phyloP scores from a whole-genome alignment of 768 basidiomycete species.

The Tricholoma hemisulphureum region DNA sequence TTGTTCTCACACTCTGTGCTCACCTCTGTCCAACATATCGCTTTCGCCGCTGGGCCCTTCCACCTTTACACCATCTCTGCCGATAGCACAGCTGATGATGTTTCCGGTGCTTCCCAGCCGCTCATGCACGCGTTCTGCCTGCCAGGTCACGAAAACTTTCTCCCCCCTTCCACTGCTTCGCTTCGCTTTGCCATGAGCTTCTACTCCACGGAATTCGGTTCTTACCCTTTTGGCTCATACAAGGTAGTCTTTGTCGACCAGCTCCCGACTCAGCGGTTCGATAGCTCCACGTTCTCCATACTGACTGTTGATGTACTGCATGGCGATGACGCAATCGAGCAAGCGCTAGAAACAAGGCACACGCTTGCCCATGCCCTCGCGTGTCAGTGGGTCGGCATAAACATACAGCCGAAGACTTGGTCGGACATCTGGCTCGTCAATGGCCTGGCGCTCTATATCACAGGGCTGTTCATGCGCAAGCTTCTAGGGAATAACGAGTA shows the following conservation, averaged over 20 bases:
- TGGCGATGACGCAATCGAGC: conserved; percentile 87
- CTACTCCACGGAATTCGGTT: conserved; percentile 88
- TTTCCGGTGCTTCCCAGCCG: conserved; percentile 61
- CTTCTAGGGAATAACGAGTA: conserved; percentile 96
- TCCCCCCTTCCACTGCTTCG: conserved; percentile 68
- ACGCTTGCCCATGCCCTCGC: conserved; percentile 85
- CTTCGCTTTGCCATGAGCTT: conserved; percentile 90
- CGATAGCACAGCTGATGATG: conserved; percentile 60
- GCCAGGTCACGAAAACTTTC: conserved; percentile 77
- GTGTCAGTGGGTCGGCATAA: conserved; percentile 95
- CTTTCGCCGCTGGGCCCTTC: conserved; percentile 95
- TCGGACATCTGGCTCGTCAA: conserved; percentile 97
- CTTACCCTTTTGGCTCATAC: conserved; percentile 94
- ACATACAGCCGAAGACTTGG: conserved; percentile 90
- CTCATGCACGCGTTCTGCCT: conserved; percentile 91
- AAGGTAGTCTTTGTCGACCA: conserved; percentile 95
- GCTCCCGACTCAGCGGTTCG: conserved; percentile 76
- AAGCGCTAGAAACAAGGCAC: conserved; percentile 87
- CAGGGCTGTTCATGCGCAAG: conserved; percentile 81
- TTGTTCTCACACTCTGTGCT: conserved; percentile 82
- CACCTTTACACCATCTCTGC: conserved; percentile 68
- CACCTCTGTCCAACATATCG: conserved; percentile 94
- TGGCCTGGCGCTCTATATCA: conserved; percentile 88
- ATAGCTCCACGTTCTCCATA: conserved; percentile 81
- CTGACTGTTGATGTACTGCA: conserved; percentile 80